Conservation (phyloP, 768 basidiomycete genomes). For the Collybia sp. region DNA sequence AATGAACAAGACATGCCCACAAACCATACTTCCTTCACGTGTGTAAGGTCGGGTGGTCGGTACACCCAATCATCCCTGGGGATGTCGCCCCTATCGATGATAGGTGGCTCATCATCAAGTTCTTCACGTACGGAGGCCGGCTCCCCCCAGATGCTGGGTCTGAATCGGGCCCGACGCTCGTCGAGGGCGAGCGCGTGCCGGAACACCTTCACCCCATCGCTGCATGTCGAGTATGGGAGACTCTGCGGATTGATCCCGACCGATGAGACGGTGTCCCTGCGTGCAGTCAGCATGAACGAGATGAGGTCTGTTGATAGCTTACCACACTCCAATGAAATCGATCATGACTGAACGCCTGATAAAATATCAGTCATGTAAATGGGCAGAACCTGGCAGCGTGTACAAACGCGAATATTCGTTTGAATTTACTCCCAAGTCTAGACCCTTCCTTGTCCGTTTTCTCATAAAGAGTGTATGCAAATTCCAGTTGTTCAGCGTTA, state of each 20-base stretch:
- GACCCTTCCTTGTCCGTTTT: not conserved
- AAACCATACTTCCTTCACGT: slow-evolving; percentile 4
- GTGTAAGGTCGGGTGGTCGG: not conserved
- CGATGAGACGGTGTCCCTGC: slow-evolving; percentile 9
- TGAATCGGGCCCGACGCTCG: slow-evolving; percentile 1
- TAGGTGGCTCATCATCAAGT: not conserved
- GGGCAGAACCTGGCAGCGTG: not conserved
- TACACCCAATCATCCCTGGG: not conserved
- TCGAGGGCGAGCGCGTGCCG: slow-evolving; percentile 2
- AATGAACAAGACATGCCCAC: not conserved
- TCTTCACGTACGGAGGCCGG: not conserved
- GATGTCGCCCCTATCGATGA: not conserved
- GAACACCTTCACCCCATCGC: not conserved
- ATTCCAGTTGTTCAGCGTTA: slow-evolving; percentile 22
- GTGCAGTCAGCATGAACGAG: not conserved
- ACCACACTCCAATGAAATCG: slow-evolving; percentile 10
- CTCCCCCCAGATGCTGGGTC: slow-evolving; percentile 1
- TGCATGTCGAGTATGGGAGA: slow-evolving; percentile 5
- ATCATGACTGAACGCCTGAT: not conserved
- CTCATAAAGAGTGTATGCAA: slow-evolving; percentile 16
- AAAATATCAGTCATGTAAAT: not conserved
- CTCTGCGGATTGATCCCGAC: slow-evolving; percentile 6
- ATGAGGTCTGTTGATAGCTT: not conserved
- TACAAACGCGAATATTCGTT: not conserved
- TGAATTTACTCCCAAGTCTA: slow-evolving; percentile 1